Conservation (phyloP, 75 land plant genomes). For the Chamaecyparis obtusa region DNA sequence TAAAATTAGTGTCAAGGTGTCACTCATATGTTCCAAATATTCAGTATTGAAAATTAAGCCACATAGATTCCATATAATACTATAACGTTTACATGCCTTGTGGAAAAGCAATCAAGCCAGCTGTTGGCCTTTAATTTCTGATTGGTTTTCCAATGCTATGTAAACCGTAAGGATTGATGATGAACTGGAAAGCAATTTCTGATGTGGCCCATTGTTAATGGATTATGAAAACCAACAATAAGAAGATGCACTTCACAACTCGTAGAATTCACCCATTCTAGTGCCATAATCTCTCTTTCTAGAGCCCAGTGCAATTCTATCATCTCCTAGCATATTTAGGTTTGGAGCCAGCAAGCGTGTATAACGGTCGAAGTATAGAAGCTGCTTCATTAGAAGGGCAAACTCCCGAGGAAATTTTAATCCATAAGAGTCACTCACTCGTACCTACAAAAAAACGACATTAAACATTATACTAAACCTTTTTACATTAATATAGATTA, state of each 20-base stretch:
- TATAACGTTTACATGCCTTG: not conserved
- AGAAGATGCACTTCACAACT: not conserved
- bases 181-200: not conserved
- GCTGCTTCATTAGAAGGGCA: slow-evolving; percentile 96
- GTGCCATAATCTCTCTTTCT: slow-evolving; percentile 24
- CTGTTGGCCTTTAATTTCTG: not conserved
- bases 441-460: slow-evolving; percentile 46
- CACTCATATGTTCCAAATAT: not conserved
- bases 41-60: not conserved
- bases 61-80: not conserved
- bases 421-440: slow-evolving; percentile 96
- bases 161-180: not conserved
- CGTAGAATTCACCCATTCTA: not conserved
- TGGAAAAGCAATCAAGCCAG: not conserved
- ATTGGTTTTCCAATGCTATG: not conserved
- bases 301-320: slow-evolving; percentile 61
- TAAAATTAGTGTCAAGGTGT: not conserved
- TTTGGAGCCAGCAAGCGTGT: slow-evolving; percentile 91
- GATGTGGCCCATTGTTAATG: not conserved
- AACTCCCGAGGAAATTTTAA: slow-evolving; percentile 95
- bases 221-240: not conserved
- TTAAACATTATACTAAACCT: not conserved
- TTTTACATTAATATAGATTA: not conserved
- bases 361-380: slow-evolving; percentile 96
- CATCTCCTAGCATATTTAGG: slow-evolving; percentile 88